These are phyloP conservation scores for Inosperma sp. DNA, from an alignment of 768 basidiomycete genomes.

Conservation along the genomic window DNA sequence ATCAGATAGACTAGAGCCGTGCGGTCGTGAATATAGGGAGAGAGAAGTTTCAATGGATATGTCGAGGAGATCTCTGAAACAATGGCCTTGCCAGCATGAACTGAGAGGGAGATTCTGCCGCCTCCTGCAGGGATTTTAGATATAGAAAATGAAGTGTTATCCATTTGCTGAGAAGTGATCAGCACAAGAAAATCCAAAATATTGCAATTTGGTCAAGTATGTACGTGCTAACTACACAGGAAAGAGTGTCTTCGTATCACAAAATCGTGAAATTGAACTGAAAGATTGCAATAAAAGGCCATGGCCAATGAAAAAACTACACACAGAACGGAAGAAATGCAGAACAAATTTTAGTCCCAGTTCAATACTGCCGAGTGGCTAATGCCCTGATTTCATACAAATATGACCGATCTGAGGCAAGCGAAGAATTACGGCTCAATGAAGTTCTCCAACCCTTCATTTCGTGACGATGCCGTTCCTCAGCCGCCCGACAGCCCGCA, in stretches of 20 bases:
- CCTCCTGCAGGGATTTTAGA: conserved; percentile 40
- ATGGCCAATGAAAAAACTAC: conserved; percentile 9
- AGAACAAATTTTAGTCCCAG: not conserved
- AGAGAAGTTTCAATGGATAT: conserved; percentile 86
- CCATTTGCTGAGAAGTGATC: not conserved
- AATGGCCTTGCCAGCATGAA: conserved; percentile 50
- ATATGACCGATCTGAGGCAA: conserved; percentile 55
- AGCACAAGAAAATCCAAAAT: no score
- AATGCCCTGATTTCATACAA: conserved; percentile 81
- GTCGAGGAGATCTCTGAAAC: conserved; percentile 74
- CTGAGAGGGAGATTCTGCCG: conserved; percentile 53
- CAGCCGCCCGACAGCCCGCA: conserved; percentile 67
- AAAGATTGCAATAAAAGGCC: no score
- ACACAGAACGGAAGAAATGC: conserved; percentile 5
- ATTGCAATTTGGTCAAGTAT: no score
- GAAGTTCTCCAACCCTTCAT: conserved; percentile 73
- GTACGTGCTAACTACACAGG: no score
- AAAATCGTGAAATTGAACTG: no score
- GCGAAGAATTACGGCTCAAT: conserved; percentile 34
- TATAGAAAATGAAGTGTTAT: conserved; percentile 14
- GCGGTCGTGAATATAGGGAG: conserved; percentile 52
- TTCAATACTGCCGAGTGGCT: conserved; percentile 78
- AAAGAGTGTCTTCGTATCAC: no score
- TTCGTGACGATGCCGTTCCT: conserved; percentile 77
- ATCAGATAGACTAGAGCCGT: conserved; percentile 75